A percentile compares a stretch with the other conserved stretches of the same genome.
Evolutionary conservation across 805 yeast genomes (phyloP).

Genomic region (Kluyveromyces siamensis): DNA sequence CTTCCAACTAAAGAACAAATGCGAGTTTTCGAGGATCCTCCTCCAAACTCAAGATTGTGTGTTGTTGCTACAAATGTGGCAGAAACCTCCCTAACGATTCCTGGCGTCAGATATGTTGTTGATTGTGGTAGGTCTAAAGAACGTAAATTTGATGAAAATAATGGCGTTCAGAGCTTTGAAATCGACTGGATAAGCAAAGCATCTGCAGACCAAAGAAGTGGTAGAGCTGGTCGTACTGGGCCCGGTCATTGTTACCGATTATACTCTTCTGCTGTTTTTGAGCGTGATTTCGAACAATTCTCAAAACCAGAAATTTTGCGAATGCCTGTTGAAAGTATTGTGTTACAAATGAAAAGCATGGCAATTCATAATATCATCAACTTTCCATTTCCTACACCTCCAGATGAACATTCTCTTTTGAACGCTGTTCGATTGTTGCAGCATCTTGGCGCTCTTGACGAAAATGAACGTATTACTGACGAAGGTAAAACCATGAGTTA

Average conservation of each 20-base stretch:
- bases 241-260: conserved; percentile 96
- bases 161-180: conserved; percentile 89
- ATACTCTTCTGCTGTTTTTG: conserved; percentile 89
- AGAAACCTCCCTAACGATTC: conserved; percentile 93
- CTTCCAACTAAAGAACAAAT: conserved; percentile 93
- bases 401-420: conserved; percentile 49
- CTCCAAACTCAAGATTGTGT: conserved; percentile 77
- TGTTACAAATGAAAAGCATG: conserved; percentile 92
- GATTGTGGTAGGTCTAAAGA: conserved; percentile 95
- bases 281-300: conserved; percentile 74
- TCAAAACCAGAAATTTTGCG: conserved; percentile 83
- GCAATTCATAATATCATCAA: conserved; percentile 84
- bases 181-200: conserved; percentile 92
- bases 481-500: conserved; percentile 80
- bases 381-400: conserved; percentile 96
- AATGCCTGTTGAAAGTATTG: conserved; percentile 96
- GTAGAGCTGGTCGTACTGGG: conserved; percentile 98
- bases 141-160: conserved; percentile 67
- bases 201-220: conserved; percentile 89
- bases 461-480: conserved; percentile 51
- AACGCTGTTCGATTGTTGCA: conserved; percentile 62
- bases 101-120: conserved; percentile 88
- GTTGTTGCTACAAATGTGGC: conserved; percentile 97
- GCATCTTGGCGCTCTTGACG: conserved; percentile 66
- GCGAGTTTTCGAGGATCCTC: conserved; percentile 83